Evolutionary conservation across 805 yeast genomes (phyloP), one percentile per base, ranked within the genome.

Genomic region (Candida railenensis): DNA sequence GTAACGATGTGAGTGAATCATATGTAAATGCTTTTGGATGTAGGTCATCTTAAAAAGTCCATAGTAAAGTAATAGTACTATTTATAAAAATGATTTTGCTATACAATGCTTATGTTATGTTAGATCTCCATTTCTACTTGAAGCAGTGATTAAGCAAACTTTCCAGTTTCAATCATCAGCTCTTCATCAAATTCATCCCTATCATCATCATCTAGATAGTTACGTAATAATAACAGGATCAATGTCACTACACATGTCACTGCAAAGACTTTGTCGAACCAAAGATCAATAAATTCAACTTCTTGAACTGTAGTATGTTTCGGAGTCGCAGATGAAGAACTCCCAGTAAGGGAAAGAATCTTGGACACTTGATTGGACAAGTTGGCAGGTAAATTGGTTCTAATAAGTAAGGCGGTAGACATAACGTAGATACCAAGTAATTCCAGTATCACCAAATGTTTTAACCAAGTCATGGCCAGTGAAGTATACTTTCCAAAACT

Each of bases 201-300:
- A 8, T 42, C 46, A 18, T 51, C 51, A 18, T 53, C 56, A 34
- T 62, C 63, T 11, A 52, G 39, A 12, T 51, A 47, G 33, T 51
- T 52, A 44, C 58, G 58, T 45, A 60, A 38, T 1, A 52, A 43
- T n/a, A 67, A 46, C 41, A 64, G 57, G 19, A 58, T 22, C 3
- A 59, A 43, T 3, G 80, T 70, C 1, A 58, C 49, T 2, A 73
- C 50, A 51, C 77, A 67, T 9, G 80, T 63, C 4, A 72, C 36
- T 11, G 71, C 78, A 61, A 77, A 79, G 37, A 78, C 73, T 56
- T 74, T 67, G 51, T 78, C 82, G 51, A 77, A 79, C 80, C 80
- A 76, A 18, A 61, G 58, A 48, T 78, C 82, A 18, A 78, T 69
- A 53, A 76, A 77, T 21, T 65, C 67, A n/a, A 72, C 71, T 51